A percentile compares a stretch with the other conserved stretches of the same genome.
phyloP scores from a whole-genome alignment of 257 asterid species.

The Nicotiana tabacum region DNA sequence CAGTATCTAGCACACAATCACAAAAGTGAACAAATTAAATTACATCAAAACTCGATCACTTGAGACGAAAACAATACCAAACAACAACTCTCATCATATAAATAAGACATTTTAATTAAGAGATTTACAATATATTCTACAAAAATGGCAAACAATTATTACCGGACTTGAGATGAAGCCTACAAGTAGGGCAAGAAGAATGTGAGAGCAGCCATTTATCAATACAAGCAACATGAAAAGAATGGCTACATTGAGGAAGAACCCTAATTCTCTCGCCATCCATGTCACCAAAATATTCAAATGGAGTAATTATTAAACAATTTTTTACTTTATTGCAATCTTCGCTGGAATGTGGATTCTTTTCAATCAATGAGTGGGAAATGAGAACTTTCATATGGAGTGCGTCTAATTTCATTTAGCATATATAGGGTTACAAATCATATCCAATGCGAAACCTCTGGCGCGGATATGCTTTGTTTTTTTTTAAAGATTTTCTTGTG shows the following conservation, averaged over 20 bases:
- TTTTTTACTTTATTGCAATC: too few relatives aligned
- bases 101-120: neutral
- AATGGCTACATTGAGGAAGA: conserved; percentile 29
- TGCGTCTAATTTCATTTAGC: too few relatives aligned
- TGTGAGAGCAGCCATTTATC: conserved; percentile 29
- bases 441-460: too few relatives aligned
- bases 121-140: neutral
- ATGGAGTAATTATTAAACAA: too few relatives aligned
- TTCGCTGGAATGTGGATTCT: too few relatives aligned
- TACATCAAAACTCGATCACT: neutral
- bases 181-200: conserved; percentile 34
- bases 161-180: conserved; percentile 19
- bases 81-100: neutral
- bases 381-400: too few relatives aligned
- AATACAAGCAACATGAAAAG: conserved; percentile 27
- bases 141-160: neutral
- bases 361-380: too few relatives aligned
- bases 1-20: neutral
- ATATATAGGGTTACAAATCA: too few relatives aligned
- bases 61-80: neutral
- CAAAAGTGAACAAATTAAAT: neutral
- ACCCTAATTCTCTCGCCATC: conserved; percentile 21
- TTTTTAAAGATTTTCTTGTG: too few relatives aligned
- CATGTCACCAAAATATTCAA: too few relatives aligned
- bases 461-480: too few relatives aligned